Percentiles rank a stretch among this genome's conserved stretches.
Evolutionary conservation across 257 asterid species (phyloP).

Genomic region (Fraxinus anomala): DNA sequence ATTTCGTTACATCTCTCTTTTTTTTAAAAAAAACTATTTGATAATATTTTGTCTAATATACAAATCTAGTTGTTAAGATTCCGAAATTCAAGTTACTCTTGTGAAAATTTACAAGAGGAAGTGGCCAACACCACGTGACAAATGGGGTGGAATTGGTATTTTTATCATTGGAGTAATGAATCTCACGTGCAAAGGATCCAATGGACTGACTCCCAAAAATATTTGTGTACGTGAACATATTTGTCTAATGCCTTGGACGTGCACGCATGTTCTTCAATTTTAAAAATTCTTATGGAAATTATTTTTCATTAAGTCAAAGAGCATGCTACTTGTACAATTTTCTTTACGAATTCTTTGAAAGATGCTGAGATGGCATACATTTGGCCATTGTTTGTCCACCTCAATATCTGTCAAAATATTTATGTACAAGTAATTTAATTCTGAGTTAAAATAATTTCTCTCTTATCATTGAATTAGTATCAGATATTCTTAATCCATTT

Average conservation of each 20-base stretch:
- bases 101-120: background rate
- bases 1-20: too few relatives aligned
- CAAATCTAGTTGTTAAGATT: background rate
- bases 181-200: slow-evolving; percentile 66
- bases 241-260: slow-evolving; percentile 41
- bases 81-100: background rate
- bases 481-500: too few relatives aligned
- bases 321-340: too few relatives aligned
- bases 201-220: slow-evolving; percentile 33
- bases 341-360: too few relatives aligned
- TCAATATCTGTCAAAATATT: too few relatives aligned
- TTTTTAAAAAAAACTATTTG: background rate
- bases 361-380: too few relatives aligned
- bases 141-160: background rate
- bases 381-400: too few relatives aligned
- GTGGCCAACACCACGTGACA: slow-evolving; percentile 10
- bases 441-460: too few relatives aligned
- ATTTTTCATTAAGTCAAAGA: background rate
- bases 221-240: slow-evolving; percentile 22
- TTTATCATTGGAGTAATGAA: slow-evolving; percentile 28
- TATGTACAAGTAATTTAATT: too few relatives aligned
- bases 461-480: too few relatives aligned
- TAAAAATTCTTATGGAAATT: background rate
- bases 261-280: slow-evolving; percentile 26
- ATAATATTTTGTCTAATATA: background rate